These are phyloP conservation scores for Phytopythium mirpurense DNA, from an alignment of 352 stramenopile genomes.

Conservation along the genomic window DNA sequence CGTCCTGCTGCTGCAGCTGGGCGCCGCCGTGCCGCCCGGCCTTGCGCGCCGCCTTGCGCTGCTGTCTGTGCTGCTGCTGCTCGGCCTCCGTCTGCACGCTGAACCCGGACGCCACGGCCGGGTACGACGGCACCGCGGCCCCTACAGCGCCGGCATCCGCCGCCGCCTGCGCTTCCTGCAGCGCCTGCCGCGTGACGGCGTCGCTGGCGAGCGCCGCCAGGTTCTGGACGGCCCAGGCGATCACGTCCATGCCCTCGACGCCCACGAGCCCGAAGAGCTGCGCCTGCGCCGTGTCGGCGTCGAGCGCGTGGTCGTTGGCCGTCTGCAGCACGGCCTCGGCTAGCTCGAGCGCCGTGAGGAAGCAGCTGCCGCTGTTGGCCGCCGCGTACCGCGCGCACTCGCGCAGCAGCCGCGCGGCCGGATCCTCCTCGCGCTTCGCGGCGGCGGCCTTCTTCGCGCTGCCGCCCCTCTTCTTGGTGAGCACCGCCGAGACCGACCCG, in stretches of 20 bases:
- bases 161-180: constrained; percentile 42
- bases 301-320: constrained; percentile 36
- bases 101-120: constrained; percentile 33
- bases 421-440: not conserved
- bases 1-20: constrained; percentile 21
- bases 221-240: constrained; percentile 69
- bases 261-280: constrained; percentile 81
- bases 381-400: constrained; percentile 31
- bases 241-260: constrained; percentile 84
- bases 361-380: constrained; percentile 28
- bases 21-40: constrained; percentile 23
- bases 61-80: constrained; percentile 41
- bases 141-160: constrained; percentile 12
- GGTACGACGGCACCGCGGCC: constrained; percentile 9
- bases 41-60: constrained; percentile 53
- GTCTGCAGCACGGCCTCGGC: constrained; percentile 67
- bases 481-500: constrained; percentile 36
- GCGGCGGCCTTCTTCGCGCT: not conserved
- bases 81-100: constrained; percentile 66
- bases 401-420: constrained; percentile 25
- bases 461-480: constrained; percentile 33
- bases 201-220: constrained; percentile 19
- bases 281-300: constrained; percentile 58
- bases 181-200: constrained; percentile 26
- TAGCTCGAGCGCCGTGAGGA: constrained; percentile 62